Evolutionary conservation across 2,329 filamentous ascomycete genomes (phyloP).

Genomic region (Verruconis gallopava): DNA sequence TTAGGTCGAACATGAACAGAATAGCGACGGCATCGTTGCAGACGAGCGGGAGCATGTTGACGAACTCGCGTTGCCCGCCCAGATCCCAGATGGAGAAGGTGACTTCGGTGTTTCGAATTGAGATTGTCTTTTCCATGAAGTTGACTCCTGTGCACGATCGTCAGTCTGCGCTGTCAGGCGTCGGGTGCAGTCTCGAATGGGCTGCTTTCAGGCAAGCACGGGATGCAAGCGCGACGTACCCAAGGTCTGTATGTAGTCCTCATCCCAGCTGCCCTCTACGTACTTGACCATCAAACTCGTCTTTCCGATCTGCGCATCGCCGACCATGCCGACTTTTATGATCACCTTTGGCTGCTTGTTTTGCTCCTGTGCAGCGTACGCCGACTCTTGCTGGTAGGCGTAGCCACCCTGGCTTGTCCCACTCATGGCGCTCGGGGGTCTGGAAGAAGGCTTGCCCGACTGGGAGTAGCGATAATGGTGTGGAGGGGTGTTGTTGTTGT

Average conservation of each 20-base stretch:
- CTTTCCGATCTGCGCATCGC: slow-evolving; percentile 97
- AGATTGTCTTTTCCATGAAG: slow-evolving; percentile 99
- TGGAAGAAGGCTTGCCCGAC: slow-evolving; percentile 4
- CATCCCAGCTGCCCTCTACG: slow-evolving; percentile 97
- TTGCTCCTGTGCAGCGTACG: slow-evolving; percentile 19
- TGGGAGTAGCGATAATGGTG: slow-evolving; percentile 2
- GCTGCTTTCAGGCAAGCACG: background rate
- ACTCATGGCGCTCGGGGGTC: slow-evolving; percentile 7
- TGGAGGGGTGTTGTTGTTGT: slow-evolving; percentile 19
- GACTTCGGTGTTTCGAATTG: slow-evolving; percentile 97
- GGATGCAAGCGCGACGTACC: slow-evolving; percentile 35
- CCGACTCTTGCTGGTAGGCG: slow-evolving; percentile 5
- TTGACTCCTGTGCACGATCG: slow-evolving; percentile 60
- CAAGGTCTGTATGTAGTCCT: slow-evolving; percentile 97
- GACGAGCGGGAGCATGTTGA: slow-evolving; percentile 98
- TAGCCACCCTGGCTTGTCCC: slow-evolving; percentile 4
- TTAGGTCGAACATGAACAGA: slow-evolving; percentile 98
- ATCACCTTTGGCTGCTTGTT: slow-evolving; percentile 57
- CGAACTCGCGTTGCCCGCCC: slow-evolving; percentile 94
- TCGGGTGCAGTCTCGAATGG: background rate
- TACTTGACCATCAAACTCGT: slow-evolving; percentile 99
- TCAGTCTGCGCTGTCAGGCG: background rate
- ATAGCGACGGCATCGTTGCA: slow-evolving; percentile 99
- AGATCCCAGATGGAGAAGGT: slow-evolving; percentile 99
- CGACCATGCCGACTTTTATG: slow-evolving; percentile 99